Evolutionary conservation across 2,329 filamentous ascomycete species (phyloP).

Genomic region (Trichoderma sp.): DNA sequence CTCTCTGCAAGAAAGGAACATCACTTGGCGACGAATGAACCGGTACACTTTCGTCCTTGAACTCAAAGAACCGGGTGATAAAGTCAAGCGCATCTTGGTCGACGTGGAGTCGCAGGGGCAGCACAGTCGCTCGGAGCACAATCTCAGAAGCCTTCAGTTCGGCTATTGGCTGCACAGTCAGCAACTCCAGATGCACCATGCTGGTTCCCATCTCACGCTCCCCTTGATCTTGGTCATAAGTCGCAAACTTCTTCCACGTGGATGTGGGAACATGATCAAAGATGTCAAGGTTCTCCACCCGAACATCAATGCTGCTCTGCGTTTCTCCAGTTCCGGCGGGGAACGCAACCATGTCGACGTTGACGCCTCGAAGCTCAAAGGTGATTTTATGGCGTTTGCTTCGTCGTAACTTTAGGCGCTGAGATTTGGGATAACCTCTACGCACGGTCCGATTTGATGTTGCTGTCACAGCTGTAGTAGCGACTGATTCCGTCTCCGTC

Average conservation of each 20-base stretch:
- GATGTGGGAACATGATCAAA: constrained; percentile 94
- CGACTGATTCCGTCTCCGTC: constrained; percentile 88
- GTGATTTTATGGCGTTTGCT: constrained; percentile 94
- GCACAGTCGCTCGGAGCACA: constrained; percentile 73
- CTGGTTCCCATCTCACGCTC: constrained; percentile 81
- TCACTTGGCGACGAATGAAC: constrained; percentile 65
- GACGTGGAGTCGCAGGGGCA: constrained; percentile 88
- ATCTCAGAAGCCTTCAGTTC: constrained; percentile 87
- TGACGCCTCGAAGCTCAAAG: constrained; percentile 85
- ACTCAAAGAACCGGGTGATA: constrained; percentile 95
- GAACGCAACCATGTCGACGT: constrained; percentile 79
- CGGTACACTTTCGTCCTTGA: constrained; percentile 74
- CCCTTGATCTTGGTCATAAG: constrained; percentile 86
- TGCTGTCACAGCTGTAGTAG: constrained; percentile 69
- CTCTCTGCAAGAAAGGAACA: constrained; percentile 82
- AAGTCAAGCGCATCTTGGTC: constrained; percentile 98
- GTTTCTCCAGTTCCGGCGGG: constrained; percentile 77
- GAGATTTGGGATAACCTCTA: constrained; percentile 49
- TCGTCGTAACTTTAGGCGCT: constrained; percentile 72
- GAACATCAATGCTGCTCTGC: constrained; percentile 82
- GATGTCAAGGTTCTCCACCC: constrained; percentile 80
- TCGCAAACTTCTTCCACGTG: constrained; percentile 97
- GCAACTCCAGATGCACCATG: constrained; percentile 87
- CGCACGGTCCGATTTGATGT: constrained; percentile 54
- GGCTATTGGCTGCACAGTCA: constrained; percentile 83